phyloP scores from a whole-genome alignment of 441 rosid species.

The Erodium moschatum region DNA sequence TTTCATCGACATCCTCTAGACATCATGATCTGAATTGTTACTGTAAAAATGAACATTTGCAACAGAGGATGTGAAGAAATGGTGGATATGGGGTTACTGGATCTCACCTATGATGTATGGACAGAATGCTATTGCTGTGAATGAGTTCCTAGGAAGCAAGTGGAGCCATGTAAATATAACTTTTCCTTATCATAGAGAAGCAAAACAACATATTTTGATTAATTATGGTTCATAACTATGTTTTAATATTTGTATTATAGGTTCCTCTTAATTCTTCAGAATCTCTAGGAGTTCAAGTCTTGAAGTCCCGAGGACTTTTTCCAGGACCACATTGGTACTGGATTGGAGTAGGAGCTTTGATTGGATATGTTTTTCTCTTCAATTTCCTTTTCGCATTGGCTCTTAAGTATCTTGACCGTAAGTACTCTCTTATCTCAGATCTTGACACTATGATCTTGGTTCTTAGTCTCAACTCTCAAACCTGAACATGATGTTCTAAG shows the following conservation, averaged over 20 bases:
- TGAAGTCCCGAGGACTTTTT: conserved; percentile 46
- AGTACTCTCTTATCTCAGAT: conserved; percentile 16
- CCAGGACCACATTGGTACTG: conserved; percentile 56
- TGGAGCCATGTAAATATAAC: conserved; percentile 49
- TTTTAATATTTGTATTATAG: conserved; percentile 18
- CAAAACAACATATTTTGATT: not conserved
- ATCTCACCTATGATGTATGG: conserved; percentile 8
- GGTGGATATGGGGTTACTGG: conserved; percentile 8
- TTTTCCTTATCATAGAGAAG: conserved; percentile 6
- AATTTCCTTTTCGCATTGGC: conserved; percentile 43
- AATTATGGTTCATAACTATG: conserved; percentile 1
- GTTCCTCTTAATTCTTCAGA: conserved; percentile 27
- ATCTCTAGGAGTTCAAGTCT: conserved; percentile 40
- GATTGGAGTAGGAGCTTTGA: conserved; percentile 49
- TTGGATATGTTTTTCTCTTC: conserved; percentile 46
- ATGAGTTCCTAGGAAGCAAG: conserved; percentile 65
- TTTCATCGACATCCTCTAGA: no score
- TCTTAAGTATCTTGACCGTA: conserved; percentile 49
- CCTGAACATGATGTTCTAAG: not conserved
- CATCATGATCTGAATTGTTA: not conserved
- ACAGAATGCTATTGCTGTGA: conserved; percentile 26
- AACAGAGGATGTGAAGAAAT: conserved; percentile 5
- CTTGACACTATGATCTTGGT: not conserved
- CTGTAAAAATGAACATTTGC: not conserved
- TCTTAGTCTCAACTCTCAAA: not conserved